These are phyloP conservation scores for Madurella fahalii DNA, from an alignment of 2,329 filamentous ascomycete species.

Conservation along the genomic window DNA sequence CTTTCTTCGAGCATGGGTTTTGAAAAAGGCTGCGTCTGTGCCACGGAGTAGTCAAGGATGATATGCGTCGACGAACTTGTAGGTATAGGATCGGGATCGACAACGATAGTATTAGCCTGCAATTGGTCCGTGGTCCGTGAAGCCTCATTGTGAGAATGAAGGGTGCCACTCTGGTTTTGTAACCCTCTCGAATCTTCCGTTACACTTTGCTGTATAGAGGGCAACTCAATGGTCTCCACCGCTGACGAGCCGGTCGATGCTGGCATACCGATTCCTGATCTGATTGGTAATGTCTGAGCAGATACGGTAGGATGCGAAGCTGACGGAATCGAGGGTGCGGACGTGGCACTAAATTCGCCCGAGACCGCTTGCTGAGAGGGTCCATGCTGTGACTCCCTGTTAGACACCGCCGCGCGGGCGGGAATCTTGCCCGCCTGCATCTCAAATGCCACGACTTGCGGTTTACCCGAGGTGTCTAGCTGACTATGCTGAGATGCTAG, in stretches of 20 bases:
- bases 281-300: background rate
- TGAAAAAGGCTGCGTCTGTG: background rate
- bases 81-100: background rate
- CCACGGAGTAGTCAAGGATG: background rate
- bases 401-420: background rate
- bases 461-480: background rate
- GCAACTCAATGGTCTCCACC: background rate
- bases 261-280: background rate
- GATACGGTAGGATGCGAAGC: background rate
- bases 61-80: background rate
- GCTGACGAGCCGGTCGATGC: background rate
- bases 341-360: conserved; percentile 4
- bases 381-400: background rate
- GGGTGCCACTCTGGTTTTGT: background rate
- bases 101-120: background rate
- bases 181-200: background rate
- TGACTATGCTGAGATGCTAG: background rate
- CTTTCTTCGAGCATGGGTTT: background rate
- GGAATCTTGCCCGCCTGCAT: background rate
- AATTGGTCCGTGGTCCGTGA: background rate
- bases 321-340: background rate
- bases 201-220: background rate
- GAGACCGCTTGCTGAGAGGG: background rate
- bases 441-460: background rate
- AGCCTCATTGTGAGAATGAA: background rate